phyloP scores from a whole-genome alignment of 2,329 filamentous ascomycete species.

The Botryotinia convoluta region DNA sequence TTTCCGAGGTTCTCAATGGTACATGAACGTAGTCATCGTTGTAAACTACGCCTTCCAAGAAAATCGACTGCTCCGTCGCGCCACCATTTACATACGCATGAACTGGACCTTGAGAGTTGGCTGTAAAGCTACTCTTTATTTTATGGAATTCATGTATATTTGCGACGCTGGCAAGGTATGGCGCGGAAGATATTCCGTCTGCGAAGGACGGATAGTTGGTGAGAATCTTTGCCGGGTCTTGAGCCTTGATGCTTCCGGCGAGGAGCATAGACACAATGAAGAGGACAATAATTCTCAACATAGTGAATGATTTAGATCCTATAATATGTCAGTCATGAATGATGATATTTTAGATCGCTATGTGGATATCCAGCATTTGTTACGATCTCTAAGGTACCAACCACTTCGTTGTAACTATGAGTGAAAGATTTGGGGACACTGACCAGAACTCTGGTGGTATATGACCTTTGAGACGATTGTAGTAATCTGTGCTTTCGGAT shows the following conservation, averaged over 20 bases:
- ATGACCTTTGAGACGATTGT: background rate
- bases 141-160: background rate
- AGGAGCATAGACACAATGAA: rapidly evolving
- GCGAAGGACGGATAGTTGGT: background rate
- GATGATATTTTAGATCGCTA: background rate
- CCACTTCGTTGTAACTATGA: background rate
- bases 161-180: background rate
- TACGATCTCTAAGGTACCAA: background rate
- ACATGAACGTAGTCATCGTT: background rate
- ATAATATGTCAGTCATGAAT: background rate
- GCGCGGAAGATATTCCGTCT: background rate
- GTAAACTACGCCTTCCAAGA: background rate
- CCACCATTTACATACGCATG: background rate
- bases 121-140: background rate
- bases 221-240: background rate
- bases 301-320: background rate
- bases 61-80: background rate
- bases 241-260: background rate
- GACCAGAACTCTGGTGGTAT: background rate
- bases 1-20: background rate
- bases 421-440: background rate
- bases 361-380: background rate
- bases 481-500: background rate
- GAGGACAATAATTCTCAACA: background rate
- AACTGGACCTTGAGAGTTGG: background rate